Percentiles rank a stretch among this genome's conserved stretches.
phyloP scores from a whole-genome alignment of 106 monocot genomes.

The Gastrodia elata region DNA sequence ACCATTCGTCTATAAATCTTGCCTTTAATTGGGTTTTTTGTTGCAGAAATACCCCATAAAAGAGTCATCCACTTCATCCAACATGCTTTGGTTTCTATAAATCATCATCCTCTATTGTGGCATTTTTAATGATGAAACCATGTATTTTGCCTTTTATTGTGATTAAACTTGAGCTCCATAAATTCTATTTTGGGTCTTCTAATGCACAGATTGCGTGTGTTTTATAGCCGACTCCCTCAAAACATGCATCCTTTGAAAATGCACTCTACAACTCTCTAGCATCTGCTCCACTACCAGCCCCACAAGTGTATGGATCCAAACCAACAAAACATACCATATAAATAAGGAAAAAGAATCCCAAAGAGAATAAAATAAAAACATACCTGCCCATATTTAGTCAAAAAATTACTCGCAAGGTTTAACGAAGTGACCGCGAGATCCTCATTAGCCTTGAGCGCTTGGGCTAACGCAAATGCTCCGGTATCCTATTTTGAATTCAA shows the following conservation, averaged over 20 bases:
- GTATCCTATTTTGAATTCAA: slow-evolving; percentile 46
- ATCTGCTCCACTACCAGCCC: neutral
- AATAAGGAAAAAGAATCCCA: neutral
- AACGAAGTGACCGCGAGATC: slow-evolving; percentile 67
- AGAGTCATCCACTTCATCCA: too few species aligned
- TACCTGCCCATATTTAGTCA: slow-evolving; percentile 95
- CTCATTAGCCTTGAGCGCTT: slow-evolving; percentile 93
- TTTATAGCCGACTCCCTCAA: too few species aligned
- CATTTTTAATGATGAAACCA: too few species aligned
- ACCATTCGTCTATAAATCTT: too few species aligned
- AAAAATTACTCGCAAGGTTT: slow-evolving; percentile 90
- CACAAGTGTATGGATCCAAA: neutral
- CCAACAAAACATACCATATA: neutral
- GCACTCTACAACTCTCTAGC: neutral
- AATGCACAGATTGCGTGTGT: too few species aligned
- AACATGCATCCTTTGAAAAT: neutral
- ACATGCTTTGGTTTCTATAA: too few species aligned
- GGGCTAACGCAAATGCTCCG: slow-evolving; percentile 90
- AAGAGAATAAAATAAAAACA: neutral
- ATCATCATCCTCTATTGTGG: too few species aligned
- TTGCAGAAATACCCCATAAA: too few species aligned
- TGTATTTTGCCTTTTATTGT: too few species aligned
- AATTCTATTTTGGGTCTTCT: too few species aligned
- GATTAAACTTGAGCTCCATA: too few species aligned
- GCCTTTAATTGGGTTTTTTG: too few species aligned